Evolutionary conservation across 2,329 filamentous ascomycete species (phyloP).

Genomic region (Exophiala dermatitidis): DNA sequence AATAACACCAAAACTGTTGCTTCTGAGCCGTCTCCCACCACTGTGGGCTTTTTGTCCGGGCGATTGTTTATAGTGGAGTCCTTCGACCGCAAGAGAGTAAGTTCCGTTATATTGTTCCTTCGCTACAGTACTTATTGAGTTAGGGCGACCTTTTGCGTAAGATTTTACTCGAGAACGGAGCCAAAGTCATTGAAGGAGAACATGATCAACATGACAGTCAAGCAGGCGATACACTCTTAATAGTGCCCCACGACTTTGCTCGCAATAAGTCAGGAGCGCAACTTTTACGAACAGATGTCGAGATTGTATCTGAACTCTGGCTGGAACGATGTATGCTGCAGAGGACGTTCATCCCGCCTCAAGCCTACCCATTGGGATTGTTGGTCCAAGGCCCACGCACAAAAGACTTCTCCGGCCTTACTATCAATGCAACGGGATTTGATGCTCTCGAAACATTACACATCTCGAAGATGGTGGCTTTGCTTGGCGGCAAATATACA

Average conservation of each 20-base stretch:
- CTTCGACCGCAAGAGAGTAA: slow-evolving; percentile 17
- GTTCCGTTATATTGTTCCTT: slow-evolving; percentile 1
- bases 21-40: slow-evolving; percentile 9
- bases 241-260: slow-evolving; percentile 36
- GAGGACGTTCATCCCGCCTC: slow-evolving; percentile 63
- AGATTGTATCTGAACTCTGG: slow-evolving; percentile 78
- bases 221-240: slow-evolving; percentile 35
- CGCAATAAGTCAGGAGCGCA: slow-evolving; percentile 32
- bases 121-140: background rate
- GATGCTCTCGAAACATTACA: slow-evolving; percentile 78
- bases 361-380: slow-evolving; percentile 63
- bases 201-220: slow-evolving; percentile 28
- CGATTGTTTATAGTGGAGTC: slow-evolving; percentile 11
- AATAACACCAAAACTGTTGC: slow-evolving; percentile 4
- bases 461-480: slow-evolving; percentile 64
- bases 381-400: slow-evolving; percentile 69
- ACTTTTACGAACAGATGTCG: background rate
- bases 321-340: slow-evolving; percentile 79
- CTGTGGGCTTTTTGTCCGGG: slow-evolving; percentile 5
- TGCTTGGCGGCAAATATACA: slow-evolving; percentile 73
- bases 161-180: slow-evolving; percentile 38
- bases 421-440: slow-evolving; percentile 75
- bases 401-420: slow-evolving; percentile 59
- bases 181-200: slow-evolving; percentile 31
- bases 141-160: slow-evolving; percentile 31